Percentiles rank a stretch among this genome's conserved stretches.
phyloP scores from a whole-genome alignment of 208 protist species.

The Leishmania mexicana region DNA sequence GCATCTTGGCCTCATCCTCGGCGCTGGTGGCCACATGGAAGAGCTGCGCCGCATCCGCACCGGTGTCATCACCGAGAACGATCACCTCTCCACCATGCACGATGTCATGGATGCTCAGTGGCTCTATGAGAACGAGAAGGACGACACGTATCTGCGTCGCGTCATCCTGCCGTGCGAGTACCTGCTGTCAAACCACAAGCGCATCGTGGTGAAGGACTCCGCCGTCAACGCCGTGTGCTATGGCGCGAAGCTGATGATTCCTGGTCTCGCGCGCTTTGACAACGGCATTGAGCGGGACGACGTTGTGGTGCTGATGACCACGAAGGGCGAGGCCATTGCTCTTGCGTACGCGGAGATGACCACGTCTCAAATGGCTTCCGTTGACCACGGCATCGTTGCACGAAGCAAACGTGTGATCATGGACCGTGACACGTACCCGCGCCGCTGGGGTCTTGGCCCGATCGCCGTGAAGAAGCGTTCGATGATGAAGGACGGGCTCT shows the following conservation, averaged over 20 bases:
- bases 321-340: constrained; percentile 99
- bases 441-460: constrained; percentile 98
- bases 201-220: constrained; percentile 99
- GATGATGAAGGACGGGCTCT: constrained; percentile 96
- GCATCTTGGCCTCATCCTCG: constrained; percentile 99
- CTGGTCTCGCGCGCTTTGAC: constrained; percentile 98
- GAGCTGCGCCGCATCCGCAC: constrained; percentile 99
- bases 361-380: constrained; percentile 95
- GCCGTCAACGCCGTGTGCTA: constrained; percentile 99
- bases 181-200: constrained; percentile 98
- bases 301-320: constrained; percentile 99
- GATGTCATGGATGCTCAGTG: constrained; percentile 99
- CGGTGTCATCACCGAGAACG: constrained; percentile 95
- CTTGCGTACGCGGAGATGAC: constrained; percentile 99
- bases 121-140: constrained; percentile 96
- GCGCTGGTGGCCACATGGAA: constrained; percentile 99
- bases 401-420: constrained; percentile 99
- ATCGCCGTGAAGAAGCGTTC: constrained; percentile 96
- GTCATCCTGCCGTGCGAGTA: constrained; percentile 98
- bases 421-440: constrained; percentile 99
- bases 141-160: constrained; percentile 97
- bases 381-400: constrained; percentile 98
- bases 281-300: constrained; percentile 97
- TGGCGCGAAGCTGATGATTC: constrained; percentile 99
- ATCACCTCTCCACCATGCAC: constrained; percentile 99